phyloP scores from a whole-genome alignment of 495 filamentous ascomycete genomes.

The Copromyces sp. region DNA sequence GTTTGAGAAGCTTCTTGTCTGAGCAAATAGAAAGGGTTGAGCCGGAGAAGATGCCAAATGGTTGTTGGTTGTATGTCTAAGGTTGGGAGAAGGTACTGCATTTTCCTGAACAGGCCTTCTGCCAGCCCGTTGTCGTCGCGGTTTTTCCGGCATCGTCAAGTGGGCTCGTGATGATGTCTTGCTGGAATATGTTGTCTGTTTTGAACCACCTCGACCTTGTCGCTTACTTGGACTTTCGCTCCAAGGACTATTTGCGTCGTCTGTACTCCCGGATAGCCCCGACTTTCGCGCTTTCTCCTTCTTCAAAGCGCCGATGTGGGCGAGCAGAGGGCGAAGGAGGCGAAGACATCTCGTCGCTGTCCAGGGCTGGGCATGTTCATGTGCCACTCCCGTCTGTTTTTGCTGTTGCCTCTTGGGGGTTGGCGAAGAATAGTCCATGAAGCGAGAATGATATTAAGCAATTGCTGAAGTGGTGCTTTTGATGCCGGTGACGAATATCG shows the following conservation, averaged over 20 bases:
- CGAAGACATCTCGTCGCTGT: conserved; percentile 46
- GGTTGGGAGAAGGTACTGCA: conserved; percentile 18
- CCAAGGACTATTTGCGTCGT: not conserved
- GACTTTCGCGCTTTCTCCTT: conserved; percentile 24
- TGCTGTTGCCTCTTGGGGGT: not conserved
- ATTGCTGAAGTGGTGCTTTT: not conserved
- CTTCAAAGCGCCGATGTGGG: conserved; percentile 40
- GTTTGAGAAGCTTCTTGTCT: not conserved
- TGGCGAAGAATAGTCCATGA: not conserved
- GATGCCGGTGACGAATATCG: not conserved
- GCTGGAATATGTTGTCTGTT: conserved; percentile 10
- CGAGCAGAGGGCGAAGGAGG: conserved; percentile 43
- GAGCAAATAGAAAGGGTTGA: not conserved
- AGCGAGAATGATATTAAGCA: not conserved
- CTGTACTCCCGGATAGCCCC: not conserved
- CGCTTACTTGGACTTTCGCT: not conserved
- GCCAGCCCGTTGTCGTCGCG: conserved; percentile 1
- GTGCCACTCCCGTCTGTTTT: not conserved
- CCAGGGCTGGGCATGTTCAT: conserved; percentile 31
- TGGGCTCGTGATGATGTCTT: conserved; percentile 7
- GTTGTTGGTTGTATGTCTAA: conserved; percentile 17
- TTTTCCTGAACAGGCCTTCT: conserved; percentile 11
- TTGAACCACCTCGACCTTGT: not conserved
- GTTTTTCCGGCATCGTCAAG: conserved; percentile 9
- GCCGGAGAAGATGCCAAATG: conserved; percentile 10